These are phyloP conservation scores for Xylaria sp. DNA, from an alignment of 2,329 filamentous ascomycete genomes.

Conservation along the genomic window DNA sequence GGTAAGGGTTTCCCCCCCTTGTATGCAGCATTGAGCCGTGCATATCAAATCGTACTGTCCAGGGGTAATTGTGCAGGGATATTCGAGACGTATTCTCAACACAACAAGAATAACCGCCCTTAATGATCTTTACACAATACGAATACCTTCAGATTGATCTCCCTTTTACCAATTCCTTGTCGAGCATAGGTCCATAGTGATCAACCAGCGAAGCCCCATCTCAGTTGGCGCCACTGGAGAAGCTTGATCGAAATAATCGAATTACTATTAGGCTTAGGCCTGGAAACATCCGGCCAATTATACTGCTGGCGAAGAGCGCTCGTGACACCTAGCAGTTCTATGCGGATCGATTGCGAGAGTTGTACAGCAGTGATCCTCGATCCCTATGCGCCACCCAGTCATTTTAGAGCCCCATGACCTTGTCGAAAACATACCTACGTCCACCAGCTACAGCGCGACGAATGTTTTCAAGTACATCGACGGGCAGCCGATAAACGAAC, in stretches of 20 bases:
- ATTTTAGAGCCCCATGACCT: conserved; percentile 22
- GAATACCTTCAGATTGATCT: conserved; percentile 47
- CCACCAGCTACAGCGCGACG: conserved; percentile 27
- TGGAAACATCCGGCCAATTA: conserved; percentile 34
- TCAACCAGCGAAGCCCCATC: conserved; percentile 26
- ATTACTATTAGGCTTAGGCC: conserved; percentile 26
- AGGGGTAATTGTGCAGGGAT: conserved; percentile 43
- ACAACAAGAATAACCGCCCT: conserved; percentile 47
- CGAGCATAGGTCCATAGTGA: conserved; percentile 15
- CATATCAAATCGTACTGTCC: conserved; percentile 42
- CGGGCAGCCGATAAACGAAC: conserved; percentile 30
- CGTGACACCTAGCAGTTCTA: conserved; percentile 31
- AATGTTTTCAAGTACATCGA: conserved; percentile 35
- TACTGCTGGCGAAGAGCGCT: conserved; percentile 26
- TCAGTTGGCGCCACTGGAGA: conserved; percentile 17
- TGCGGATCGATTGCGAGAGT: conserved; percentile 30
- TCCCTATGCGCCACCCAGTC: conserved; percentile 16
- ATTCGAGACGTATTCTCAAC: conserved; percentile 56
- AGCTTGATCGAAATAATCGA: conserved; percentile 1
- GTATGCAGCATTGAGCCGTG: conserved; percentile 39
- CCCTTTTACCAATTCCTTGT: conserved; percentile 41
- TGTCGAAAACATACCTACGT: conserved; percentile 8
- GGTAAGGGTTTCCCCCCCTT: conserved; percentile 35
- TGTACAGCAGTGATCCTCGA: conserved; percentile 29
- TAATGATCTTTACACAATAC: conserved; percentile 47